These are phyloP conservation scores for Fusarium ambrosium DNA, from an alignment of 2,329 filamentous ascomycete genomes.

Conservation along the genomic window DNA sequence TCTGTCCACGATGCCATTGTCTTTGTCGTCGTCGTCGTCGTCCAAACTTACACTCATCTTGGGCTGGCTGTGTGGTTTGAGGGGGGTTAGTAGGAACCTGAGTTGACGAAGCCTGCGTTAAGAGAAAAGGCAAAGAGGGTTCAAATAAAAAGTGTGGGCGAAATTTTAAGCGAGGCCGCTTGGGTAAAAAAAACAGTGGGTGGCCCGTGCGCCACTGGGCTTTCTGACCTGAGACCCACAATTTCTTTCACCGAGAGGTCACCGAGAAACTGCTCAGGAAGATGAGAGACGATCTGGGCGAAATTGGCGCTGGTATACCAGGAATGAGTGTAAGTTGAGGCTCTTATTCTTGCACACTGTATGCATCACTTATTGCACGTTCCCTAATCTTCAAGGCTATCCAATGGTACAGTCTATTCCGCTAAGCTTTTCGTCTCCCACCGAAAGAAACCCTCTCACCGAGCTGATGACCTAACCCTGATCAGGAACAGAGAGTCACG, in stretches of 20 bases:
- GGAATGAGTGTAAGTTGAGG: not conserved
- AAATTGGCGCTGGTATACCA: not conserved
- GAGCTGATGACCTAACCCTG: constrained; percentile 20
- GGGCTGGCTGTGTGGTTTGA: constrained; percentile 54
- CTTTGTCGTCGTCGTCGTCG: constrained; percentile 17
- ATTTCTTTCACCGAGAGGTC: constrained; percentile 31
- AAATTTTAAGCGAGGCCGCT: constrained; percentile 56
- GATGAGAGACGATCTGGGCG: not conserved
- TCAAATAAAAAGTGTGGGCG: constrained; percentile 53
- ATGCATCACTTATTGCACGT: not conserved
- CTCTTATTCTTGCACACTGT: not conserved
- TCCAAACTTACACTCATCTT: constrained; percentile 57
- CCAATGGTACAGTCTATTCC: too few relatives aligned
- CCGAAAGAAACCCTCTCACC: constrained; percentile 10
- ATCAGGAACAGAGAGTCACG: constrained; percentile 4
- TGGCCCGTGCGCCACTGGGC: constrained; percentile 42
- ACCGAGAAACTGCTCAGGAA: constrained; percentile 8
- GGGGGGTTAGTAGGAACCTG: constrained; percentile 54
- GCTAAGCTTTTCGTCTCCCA: not conserved
- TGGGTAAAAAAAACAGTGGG: constrained; percentile 42
- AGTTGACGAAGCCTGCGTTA: constrained; percentile 52
- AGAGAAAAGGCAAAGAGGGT: constrained; percentile 50
- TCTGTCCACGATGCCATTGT: constrained; percentile 48
- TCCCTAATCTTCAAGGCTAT: not conserved
- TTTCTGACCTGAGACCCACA: constrained; percentile 15